Conservation (phyloP, 2,329 filamentous ascomycete genomes). For the Fusarium devonianum region DNA sequence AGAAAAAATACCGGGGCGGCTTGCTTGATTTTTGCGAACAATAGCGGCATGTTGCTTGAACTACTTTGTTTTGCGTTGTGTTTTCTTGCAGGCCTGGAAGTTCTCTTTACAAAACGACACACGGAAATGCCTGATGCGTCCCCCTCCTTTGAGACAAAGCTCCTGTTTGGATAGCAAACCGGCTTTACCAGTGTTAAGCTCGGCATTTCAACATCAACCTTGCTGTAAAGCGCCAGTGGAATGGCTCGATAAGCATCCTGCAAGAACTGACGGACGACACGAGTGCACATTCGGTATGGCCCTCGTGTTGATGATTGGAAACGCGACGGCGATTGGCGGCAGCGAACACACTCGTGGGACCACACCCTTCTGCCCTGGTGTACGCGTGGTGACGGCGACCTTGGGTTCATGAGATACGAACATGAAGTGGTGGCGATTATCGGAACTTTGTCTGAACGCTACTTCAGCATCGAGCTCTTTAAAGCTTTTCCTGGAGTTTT, state of each 20-base stretch:
- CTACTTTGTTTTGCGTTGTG: slow-evolving; percentile 7
- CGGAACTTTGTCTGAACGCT: background rate
- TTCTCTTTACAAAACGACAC: background rate
- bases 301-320: slow-evolving; percentile 27
- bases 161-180: too few relatives aligned
- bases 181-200: too few relatives aligned
- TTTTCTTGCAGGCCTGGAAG: background rate
- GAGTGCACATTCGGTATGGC: slow-evolving; percentile 2
- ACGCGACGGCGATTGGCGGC: slow-evolving; percentile 24
- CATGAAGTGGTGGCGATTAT: background rate
- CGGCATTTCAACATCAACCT: background rate
- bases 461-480: background rate
- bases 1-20: slow-evolving; percentile 19
- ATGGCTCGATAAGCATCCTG: background rate
- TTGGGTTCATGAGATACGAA: background rate
- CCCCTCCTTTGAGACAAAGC: too few relatives aligned
- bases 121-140: slow-evolving; percentile 1
- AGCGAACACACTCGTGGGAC: slow-evolving; percentile 6
- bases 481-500: background rate
- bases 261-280: background rate
- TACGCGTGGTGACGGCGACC: background rate
- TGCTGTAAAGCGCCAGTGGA: background rate
- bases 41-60: slow-evolving; percentile 8
- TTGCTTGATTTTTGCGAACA: slow-evolving; percentile 24
- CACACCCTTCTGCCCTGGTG: slow-evolving; percentile 1